Conservation (phyloP, 768 basidiomycete genomes). For the Panellus pusillus region DNA sequence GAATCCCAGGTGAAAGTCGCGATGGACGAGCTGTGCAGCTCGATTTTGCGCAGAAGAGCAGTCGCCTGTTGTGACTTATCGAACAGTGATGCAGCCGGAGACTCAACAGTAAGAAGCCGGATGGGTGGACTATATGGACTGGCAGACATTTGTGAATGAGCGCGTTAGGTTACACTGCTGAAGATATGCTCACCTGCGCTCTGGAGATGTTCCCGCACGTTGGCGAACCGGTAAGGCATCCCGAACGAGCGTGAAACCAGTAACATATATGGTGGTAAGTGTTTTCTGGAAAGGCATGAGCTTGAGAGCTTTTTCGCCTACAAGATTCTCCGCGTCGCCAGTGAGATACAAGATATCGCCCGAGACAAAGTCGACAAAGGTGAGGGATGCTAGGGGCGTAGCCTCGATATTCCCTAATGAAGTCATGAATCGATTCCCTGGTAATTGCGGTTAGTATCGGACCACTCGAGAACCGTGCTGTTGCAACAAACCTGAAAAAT, state of each 20-base stretch:
- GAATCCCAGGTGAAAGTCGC: slow-evolving; percentile 55
- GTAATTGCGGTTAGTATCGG: not conserved
- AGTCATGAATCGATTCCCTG: slow-evolving; percentile 64
- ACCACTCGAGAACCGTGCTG: slow-evolving; percentile 2
- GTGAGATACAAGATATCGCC: slow-evolving; percentile 66
- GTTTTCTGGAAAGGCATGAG: slow-evolving; percentile 58
- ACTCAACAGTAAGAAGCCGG: slow-evolving; percentile 51
- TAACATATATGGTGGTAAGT: slow-evolving; percentile 48
- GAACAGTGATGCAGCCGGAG: slow-evolving; percentile 27
- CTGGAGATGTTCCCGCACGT: slow-evolving; percentile 27
- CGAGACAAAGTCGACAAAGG: slow-evolving; percentile 52
- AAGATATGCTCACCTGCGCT: slow-evolving; percentile 22
- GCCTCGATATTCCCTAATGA: slow-evolving; percentile 63
- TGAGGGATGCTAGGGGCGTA: slow-evolving; percentile 55
- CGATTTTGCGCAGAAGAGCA: slow-evolving; percentile 39
- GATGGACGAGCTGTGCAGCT: slow-evolving; percentile 46
- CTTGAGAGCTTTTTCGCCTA: slow-evolving; percentile 45
- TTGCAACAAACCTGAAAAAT: slow-evolving; percentile 50
- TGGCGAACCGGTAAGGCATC: slow-evolving; percentile 58
- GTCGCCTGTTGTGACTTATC: slow-evolving; percentile 28
- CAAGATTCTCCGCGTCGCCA: slow-evolving; percentile 50
- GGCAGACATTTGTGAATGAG: slow-evolving; percentile 13
- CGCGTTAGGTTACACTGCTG: not conserved
- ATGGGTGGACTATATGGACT: slow-evolving; percentile 65
- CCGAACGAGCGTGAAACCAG: slow-evolving; percentile 53